phyloP scores from a whole-genome alignment of 1,139 yeast genomes.

The Blastobotrys arbuscula region DNA sequence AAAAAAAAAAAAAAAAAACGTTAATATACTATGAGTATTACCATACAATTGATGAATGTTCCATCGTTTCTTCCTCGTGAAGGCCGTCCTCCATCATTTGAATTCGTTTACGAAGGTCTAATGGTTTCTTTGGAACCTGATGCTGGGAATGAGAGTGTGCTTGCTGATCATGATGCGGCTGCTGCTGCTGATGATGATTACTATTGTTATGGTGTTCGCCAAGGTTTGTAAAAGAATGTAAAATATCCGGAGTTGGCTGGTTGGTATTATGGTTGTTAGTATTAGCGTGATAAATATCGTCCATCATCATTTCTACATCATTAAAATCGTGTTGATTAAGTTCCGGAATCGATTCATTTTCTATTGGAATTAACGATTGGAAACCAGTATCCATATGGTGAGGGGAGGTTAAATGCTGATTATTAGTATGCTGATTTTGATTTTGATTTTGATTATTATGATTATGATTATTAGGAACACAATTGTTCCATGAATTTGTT shows the following conservation, averaged over 20 bases:
- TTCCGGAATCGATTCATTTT: background rate
- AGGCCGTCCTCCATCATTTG: conserved; percentile 29
- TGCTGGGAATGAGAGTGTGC: too few species aligned
- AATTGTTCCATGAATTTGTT: background rate
- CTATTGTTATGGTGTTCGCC: background rate
- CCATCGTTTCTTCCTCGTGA: conserved; percentile 16
- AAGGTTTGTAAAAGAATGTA: conserved; percentile 17
- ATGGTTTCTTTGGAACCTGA: conserved; percentile 9
- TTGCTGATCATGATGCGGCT: conserved; percentile 5
- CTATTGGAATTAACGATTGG: background rate
- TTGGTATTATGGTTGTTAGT: background rate
- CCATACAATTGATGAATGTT: conserved; percentile 4
- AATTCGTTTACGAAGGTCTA: conserved; percentile 28
- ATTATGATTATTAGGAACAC: background rate
- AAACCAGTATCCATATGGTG: background rate
- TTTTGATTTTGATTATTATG: background rate
- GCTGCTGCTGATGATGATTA: conserved; percentile 3
- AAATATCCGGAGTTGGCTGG: conserved; percentile 13
- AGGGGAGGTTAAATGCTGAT: background rate
- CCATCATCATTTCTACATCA: conserved; percentile 1
- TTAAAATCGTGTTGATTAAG: background rate
- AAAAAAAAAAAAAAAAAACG: background rate
- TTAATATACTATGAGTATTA: background rate
- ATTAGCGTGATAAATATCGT: background rate
- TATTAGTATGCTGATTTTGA: background rate